Conservation (phyloP, 2,329 filamentous ascomycete genomes). For the Cucurbitaria berberidis region DNA sequence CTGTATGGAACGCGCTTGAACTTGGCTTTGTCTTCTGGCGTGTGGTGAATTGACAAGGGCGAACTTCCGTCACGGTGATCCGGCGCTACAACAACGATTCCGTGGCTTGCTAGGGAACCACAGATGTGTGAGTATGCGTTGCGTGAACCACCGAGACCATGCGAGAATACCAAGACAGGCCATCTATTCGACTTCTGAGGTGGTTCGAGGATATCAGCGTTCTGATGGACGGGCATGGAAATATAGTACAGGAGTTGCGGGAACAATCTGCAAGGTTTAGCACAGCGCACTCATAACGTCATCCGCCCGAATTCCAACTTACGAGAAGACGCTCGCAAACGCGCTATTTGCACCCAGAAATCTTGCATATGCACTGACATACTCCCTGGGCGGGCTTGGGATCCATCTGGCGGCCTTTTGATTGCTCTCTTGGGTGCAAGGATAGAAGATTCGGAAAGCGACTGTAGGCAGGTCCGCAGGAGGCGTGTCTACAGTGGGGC, state of each 20-base stretch:
- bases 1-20: slow-evolving; percentile 52
- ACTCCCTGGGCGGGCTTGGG: slow-evolving; percentile 75
- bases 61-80: slow-evolving; percentile 85
- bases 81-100: slow-evolving; percentile 78
- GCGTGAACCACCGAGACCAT: slow-evolving; percentile 79
- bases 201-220: slow-evolving; percentile 66
- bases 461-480: slow-evolving; percentile 67
- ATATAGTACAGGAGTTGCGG: slow-evolving; percentile 76
- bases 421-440: slow-evolving; percentile 49
- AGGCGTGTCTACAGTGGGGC: slow-evolving; percentile 60
- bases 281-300: not conserved
- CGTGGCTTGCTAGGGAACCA: slow-evolving; percentile 79
- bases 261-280: slow-evolving; percentile 60
- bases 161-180: slow-evolving; percentile 86
- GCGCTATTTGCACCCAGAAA: slow-evolving; percentile 72
- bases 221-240: slow-evolving; percentile 73
- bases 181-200: slow-evolving; percentile 63
- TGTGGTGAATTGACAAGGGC: slow-evolving; percentile 74
- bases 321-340: slow-evolving; percentile 50
- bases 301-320: slow-evolving; percentile 9
- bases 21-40: slow-evolving; percentile 55
- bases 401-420: slow-evolving; percentile 75
- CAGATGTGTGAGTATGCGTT: slow-evolving; percentile 87
- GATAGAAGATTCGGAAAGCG: slow-evolving; percentile 84
- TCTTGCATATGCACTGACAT: slow-evolving; percentile 75